A percentile compares a stretch with the other conserved stretches of the same genome.
These are phyloP conservation scores for Boletus rubescentipes DNA, from an alignment of 768 basidiomycete species.

Conservation along the genomic window DNA sequence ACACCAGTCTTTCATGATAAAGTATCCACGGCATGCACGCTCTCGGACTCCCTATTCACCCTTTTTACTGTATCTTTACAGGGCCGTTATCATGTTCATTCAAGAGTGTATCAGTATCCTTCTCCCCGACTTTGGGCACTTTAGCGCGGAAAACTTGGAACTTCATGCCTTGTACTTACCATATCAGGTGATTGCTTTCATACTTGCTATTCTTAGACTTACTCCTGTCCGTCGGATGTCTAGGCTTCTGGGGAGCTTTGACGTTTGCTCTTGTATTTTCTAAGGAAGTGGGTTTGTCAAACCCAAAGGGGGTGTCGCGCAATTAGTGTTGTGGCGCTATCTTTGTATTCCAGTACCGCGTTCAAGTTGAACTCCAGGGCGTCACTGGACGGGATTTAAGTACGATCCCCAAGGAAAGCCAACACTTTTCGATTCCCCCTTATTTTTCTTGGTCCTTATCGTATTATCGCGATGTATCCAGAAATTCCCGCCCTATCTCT, in stretches of 20 bases:
- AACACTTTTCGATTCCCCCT: constrained; percentile 14
- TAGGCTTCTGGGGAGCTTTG: constrained; percentile 1
- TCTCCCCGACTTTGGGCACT: neutral
- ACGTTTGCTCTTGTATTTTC: constrained; percentile 26
- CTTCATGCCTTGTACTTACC: constrained; percentile 18
- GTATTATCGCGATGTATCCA: constrained; percentile 20
- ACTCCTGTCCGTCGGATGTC: constrained; percentile 15
- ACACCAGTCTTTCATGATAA: neutral
- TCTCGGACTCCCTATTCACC: constrained; percentile 1
- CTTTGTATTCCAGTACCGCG: constrained; percentile 21
- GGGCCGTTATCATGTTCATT: constrained; percentile 2
- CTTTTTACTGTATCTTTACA: constrained; percentile 12
- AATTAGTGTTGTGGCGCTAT: neutral
- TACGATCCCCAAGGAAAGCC: neutral
- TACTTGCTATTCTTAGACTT: constrained; percentile 21
- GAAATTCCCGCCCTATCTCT: constrained; percentile 45
- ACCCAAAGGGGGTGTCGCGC: constrained; percentile 1
- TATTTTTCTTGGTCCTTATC: constrained; percentile 10
- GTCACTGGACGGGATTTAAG: constrained; percentile 16
- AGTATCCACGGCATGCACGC: constrained; percentile 7
- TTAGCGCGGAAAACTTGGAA: neutral
- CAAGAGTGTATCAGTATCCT: constrained; percentile 19
- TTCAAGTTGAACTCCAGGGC: neutral
- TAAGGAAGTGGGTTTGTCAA: constrained; percentile 22
- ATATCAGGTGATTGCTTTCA: constrained; percentile 32